Conservation (phyloP, 768 basidiomycete genomes). For the Boletus huronensis region DNA sequence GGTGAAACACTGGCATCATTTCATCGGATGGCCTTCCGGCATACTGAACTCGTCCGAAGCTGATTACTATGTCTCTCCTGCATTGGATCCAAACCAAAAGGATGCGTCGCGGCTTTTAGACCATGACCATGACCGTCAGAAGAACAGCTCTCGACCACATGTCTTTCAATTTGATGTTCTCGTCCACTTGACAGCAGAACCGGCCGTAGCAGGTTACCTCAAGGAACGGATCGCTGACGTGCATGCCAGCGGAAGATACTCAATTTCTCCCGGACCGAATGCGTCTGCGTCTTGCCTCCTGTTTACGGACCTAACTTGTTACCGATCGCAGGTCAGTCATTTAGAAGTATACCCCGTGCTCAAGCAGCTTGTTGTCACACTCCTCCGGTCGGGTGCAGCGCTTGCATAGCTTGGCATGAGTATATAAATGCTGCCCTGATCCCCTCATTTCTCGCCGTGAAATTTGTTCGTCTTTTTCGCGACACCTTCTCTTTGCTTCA, state of each 20-base stretch:
- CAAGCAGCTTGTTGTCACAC: not conserved
- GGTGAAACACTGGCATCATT: conserved; percentile 2
- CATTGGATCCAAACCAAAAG: not conserved
- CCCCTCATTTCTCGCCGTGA: not conserved
- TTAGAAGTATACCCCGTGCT: not conserved
- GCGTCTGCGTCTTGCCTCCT: not conserved
- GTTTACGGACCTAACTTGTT: not conserved
- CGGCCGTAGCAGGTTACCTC: not conserved
- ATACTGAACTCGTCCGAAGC: not conserved
- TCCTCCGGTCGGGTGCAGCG: not conserved
- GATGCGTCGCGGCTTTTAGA: not conserved
- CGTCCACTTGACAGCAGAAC: not conserved
- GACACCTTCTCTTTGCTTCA: not conserved
- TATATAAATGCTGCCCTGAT: conserved; percentile 14
- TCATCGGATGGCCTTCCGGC: not conserved
- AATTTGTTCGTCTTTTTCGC: not conserved
- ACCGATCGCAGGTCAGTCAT: not conserved
- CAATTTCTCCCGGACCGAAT: not conserved
- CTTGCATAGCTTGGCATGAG: not conserved
- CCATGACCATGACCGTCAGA: not conserved
- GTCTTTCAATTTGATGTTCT: conserved; percentile 1
- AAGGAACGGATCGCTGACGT: not conserved
- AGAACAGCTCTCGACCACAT: not conserved
- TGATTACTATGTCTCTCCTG: not conserved
- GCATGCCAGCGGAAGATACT: not conserved